A percentile compares a stretch with the other conserved stretches of the same genome.
phyloP scores from a whole-genome alignment of 129 eudicot species.

The Centaurea solstitialis region DNA sequence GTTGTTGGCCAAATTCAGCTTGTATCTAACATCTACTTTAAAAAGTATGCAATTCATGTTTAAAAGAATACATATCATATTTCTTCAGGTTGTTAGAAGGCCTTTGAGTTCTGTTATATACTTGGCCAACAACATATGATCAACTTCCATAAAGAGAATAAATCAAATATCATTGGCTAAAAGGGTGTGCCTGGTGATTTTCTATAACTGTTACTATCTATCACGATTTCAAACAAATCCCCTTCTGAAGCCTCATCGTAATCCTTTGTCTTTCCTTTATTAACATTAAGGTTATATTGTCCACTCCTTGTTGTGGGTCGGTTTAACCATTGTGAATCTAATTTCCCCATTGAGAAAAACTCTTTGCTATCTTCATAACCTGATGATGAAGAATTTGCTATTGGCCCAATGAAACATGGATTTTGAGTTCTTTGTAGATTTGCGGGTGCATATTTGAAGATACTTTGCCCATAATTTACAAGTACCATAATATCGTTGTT shows the following conservation, averaged over 20 bases:
- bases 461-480: conserved; percentile 83
- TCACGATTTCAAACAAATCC: conserved; percentile 79
- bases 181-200: conserved; percentile 48
- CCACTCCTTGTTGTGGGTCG: conserved; percentile 44
- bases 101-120: conserved; percentile 5
- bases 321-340: conserved; percentile 77
- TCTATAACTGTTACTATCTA: conserved; percentile 54
- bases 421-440: conserved; percentile 78
- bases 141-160: not conserved
- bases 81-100: not conserved
- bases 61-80: not conserved
- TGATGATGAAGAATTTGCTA: conserved; percentile 44
- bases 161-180: not conserved
- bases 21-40: not conserved
- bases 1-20: not conserved
- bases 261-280: conserved; percentile 40
- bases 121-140: conserved; percentile 22
- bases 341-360: conserved; percentile 88
- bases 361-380: conserved; percentile 89
- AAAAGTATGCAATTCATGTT: not conserved
- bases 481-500: conserved; percentile 48
- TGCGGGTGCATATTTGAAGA: conserved; percentile 61
- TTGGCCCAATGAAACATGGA: conserved; percentile 79
- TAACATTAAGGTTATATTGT: conserved; percentile 26
- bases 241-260: conserved; percentile 70